These are phyloP conservation scores for Aspergillus nanangensis DNA, from an alignment of 495 filamentous ascomycete genomes.

Conservation along the genomic window DNA sequence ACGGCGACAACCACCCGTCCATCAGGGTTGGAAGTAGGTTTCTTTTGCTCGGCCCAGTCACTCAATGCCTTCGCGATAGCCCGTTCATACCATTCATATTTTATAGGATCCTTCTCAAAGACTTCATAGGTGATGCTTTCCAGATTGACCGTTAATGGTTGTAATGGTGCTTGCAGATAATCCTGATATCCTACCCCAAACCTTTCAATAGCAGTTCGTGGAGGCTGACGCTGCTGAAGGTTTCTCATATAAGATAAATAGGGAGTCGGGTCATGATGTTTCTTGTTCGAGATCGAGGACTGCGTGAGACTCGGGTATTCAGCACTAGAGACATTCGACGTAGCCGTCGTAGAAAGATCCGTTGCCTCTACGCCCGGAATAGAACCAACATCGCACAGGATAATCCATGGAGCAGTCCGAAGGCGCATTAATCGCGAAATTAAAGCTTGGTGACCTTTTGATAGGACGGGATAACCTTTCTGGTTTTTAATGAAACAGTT, in stretches of 20 bases:
- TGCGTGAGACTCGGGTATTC: constrained; percentile 66
- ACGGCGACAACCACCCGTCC: constrained; percentile 85
- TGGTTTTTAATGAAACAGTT: constrained; percentile 72
- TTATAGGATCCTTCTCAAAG: constrained; percentile 96
- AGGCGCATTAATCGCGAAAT: constrained; percentile 82
- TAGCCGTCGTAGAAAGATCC: constrained; percentile 22
- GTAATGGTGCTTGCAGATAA: constrained; percentile 89
- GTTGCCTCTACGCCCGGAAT: constrained; percentile 49
- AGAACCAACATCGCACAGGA: constrained; percentile 74
- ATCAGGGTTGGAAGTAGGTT: constrained; percentile 63
- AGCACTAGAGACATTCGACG: constrained; percentile 39
- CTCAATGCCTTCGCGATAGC: constrained; percentile 76
- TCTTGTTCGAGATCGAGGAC: constrained; percentile 45
- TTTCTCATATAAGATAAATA: constrained; percentile 81
- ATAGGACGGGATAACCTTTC: constrained; percentile 78
- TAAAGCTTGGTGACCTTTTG: constrained; percentile 70
- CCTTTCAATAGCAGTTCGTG: constrained; percentile 56
- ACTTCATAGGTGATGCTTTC: constrained; percentile 98
- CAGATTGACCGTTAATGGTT: constrained; percentile 92
- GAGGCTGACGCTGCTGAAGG: constrained; percentile 76
- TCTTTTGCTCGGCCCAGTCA: constrained; percentile 71
- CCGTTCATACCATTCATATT: constrained; percentile 91
- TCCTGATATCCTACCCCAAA: constrained; percentile 84
- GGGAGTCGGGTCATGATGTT: constrained; percentile 52
- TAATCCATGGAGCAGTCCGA: constrained; percentile 71